Evolutionary conservation across 78 protist genomes (phyloP).

Genomic region (Chrysochromulina tobinii): DNA sequence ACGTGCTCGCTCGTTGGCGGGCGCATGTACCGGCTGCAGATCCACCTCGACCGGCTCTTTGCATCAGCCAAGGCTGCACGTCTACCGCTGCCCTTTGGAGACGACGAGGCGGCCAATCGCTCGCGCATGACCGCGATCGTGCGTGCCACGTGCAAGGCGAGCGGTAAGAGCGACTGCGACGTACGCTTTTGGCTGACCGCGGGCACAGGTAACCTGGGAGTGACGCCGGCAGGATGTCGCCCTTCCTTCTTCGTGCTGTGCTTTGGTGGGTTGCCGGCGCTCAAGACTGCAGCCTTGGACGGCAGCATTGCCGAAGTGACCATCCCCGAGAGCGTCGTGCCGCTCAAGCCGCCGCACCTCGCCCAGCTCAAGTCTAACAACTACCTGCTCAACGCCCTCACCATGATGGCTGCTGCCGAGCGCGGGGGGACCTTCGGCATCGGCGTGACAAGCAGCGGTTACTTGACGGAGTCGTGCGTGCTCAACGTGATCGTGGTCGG

Average conservation of each 20-base stretch:
- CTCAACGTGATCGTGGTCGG: neutral
- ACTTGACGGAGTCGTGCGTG: neutral
- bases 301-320: neutral
- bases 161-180: neutral
- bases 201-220: constrained; percentile 9
- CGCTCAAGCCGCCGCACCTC: constrained; percentile 19
- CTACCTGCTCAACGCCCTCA: constrained; percentile 53
- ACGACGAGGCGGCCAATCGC: neutral
- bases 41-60: constrained; percentile 36
- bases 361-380: constrained; percentile 34
- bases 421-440: neutral
- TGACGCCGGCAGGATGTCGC: neutral
- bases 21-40: neutral
- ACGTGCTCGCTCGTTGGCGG: neutral
- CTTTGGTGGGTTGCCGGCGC: neutral
- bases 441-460: neutral
- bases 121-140: neutral
- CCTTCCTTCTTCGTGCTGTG: neutral
- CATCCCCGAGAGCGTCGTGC: neutral
- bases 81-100: neutral
- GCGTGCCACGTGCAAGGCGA: neutral
- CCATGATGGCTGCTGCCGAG: neutral
- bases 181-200: constrained; percentile 37
- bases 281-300: neutral
- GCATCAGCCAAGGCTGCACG: neutral